phyloP scores from a whole-genome alignment of 768 basidiomycete genomes.

The Tubosaeta sp. region DNA sequence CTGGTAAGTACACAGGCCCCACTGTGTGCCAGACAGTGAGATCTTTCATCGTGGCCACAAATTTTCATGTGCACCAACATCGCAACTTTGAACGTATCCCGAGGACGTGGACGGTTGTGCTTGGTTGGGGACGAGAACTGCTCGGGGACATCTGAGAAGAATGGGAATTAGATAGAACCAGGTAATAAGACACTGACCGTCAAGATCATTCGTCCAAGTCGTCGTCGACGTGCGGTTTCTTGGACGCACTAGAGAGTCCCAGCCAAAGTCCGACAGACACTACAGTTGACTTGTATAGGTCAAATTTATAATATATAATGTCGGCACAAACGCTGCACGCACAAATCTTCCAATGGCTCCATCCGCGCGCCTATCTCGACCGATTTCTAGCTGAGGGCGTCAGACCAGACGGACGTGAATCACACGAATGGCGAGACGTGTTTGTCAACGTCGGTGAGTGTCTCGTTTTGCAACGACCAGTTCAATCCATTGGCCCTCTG shows the following conservation, averaged over 20 bases:
- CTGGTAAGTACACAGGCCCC: too few relatives aligned
- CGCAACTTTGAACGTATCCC: too few relatives aligned
- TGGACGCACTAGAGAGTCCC: too few relatives aligned
- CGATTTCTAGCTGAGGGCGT: constrained; percentile 75
- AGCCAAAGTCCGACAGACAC: too few relatives aligned
- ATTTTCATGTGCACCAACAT: too few relatives aligned
- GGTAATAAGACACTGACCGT: constrained; percentile 30
- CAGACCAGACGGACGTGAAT: constrained; percentile 79
- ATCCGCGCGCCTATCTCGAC: constrained; percentile 84
- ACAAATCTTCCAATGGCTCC: constrained; percentile 77
- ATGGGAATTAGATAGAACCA: constrained; percentile 8
- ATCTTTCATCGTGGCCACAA: too few relatives aligned
- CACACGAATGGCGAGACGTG: constrained; percentile 67
- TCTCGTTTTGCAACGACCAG: background rate
- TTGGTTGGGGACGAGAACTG: too few relatives aligned
- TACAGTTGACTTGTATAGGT: too few relatives aligned
- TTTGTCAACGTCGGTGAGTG: constrained; percentile 74
- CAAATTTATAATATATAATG: too few relatives aligned
- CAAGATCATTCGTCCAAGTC: constrained; percentile 40
- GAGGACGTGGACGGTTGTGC: too few relatives aligned
- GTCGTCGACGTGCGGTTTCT: constrained; percentile 28
- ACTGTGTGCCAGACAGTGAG: too few relatives aligned
- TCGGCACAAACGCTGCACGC: constrained; percentile 21
- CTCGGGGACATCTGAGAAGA: constrained; percentile 43
- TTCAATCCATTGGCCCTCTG: background rate